Evolutionary conservation across 768 basidiomycete species (phyloP).

Genomic region (Amylocystis lapponica): DNA sequence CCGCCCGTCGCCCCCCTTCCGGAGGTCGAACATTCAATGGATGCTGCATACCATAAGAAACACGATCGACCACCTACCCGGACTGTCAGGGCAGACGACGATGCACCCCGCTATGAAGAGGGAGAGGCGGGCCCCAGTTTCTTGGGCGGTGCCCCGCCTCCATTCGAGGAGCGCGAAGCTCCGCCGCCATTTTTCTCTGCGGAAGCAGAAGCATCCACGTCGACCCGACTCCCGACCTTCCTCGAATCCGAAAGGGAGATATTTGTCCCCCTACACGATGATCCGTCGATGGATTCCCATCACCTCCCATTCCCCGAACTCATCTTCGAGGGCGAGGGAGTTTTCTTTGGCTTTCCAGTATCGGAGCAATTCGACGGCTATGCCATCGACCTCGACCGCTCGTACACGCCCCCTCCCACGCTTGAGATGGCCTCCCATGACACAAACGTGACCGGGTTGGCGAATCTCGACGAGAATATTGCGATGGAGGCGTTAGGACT

Average conservation of each 20-base stretch:
- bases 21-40: constrained; percentile 66
- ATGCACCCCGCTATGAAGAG: constrained; percentile 65
- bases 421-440: constrained; percentile 72
- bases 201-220: constrained; percentile 20
- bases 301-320: constrained; percentile 26
- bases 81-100: constrained; percentile 71
- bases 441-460: constrained; percentile 62
- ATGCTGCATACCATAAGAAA: constrained; percentile 80
- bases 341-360: constrained; percentile 64
- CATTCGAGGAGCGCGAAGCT: constrained; percentile 79
- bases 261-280: constrained; percentile 47
- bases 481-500: constrained; percentile 55
- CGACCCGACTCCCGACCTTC: constrained; percentile 49
- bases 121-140: constrained; percentile 75
- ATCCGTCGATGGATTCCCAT: constrained; percentile 29
- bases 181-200: constrained; percentile 59
- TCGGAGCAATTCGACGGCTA: constrained; percentile 81
- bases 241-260: constrained; percentile 77
- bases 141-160: constrained; percentile 64
- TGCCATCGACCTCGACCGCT: constrained; percentile 53
- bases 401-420: constrained; percentile 68
- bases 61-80: constrained; percentile 74
- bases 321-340: constrained; percentile 67
- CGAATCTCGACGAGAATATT: constrained; percentile 49
- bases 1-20: constrained; percentile 76